phyloP scores from a whole-genome alignment of 2,329 filamentous ascomycete genomes.

The Talaromyces sp. region DNA sequence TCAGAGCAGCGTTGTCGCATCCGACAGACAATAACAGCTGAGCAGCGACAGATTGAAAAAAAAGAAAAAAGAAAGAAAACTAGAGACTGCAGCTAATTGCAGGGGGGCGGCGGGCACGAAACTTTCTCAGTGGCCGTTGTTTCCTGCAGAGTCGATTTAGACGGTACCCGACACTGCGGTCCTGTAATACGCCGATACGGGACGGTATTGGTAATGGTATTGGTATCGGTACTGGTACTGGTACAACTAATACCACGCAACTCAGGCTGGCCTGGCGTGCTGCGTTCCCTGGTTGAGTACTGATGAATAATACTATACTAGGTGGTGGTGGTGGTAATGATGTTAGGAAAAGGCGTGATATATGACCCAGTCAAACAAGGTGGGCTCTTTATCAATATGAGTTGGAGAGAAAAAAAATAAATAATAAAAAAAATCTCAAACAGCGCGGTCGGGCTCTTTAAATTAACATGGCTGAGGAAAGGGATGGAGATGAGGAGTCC shows the following conservation, averaged over 20 bases:
- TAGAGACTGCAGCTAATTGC: background rate
- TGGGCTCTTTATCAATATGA: background rate
- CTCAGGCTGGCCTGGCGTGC: background rate
- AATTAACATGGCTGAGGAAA: background rate
- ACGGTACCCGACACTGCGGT: constrained; percentile 11
- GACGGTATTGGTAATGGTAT: background rate
- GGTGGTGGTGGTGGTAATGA: no score
- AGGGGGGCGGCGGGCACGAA: background rate
- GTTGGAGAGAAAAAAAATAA: background rate
- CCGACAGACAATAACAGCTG: no score
- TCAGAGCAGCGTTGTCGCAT: background rate
- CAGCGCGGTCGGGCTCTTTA: background rate
- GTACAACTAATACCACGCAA: background rate
- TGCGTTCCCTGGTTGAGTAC: background rate
- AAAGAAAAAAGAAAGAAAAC: background rate
- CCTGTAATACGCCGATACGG: constrained; percentile 10
- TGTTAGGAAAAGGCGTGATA: background rate
- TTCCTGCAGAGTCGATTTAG: background rate
- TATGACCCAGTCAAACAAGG: background rate
- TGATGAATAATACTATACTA: no score
- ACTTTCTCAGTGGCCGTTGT: background rate
- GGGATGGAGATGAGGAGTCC: background rate
- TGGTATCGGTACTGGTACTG: background rate
- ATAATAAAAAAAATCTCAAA: background rate
- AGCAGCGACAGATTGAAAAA: background rate